A percentile compares a stretch with the other conserved stretches of the same genome.
These are phyloP conservation scores for Microbotryomycetes sp. DNA, from an alignment of 1,284 basidiomycete species.

Conservation along the genomic window DNA sequence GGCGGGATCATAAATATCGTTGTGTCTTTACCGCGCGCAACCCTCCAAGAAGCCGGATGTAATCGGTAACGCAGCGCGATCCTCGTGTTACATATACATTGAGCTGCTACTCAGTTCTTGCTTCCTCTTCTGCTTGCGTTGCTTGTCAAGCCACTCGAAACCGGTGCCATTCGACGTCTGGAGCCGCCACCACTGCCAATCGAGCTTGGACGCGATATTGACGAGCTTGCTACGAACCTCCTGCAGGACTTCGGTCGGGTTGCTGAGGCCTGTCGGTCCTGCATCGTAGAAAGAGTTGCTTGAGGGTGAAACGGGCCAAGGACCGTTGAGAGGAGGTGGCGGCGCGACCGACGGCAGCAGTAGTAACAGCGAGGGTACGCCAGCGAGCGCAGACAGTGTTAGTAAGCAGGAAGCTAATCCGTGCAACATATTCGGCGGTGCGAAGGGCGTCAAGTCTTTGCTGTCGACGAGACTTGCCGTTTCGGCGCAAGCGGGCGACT, in stretches of 20 bases:
- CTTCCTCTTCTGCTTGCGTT: slow-evolving; percentile 9
- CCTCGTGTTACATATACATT: slow-evolving; percentile 12
- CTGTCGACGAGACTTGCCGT: neutral
- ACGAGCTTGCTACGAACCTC: slow-evolving; percentile 4
- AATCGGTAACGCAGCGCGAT: too few relatives aligned
- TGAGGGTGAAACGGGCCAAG: slow-evolving; percentile 9
- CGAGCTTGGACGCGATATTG: slow-evolving; percentile 1
- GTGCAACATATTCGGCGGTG: slow-evolving; percentile 26
- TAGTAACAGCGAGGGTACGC: slow-evolving; percentile 5
- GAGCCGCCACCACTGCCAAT: slow-evolving; percentile 25
- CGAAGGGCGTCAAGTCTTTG: slow-evolving; percentile 7
- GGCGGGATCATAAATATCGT: too few relatives aligned
- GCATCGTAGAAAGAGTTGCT: slow-evolving; percentile 14
- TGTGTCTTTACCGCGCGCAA: too few relatives aligned
- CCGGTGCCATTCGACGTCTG: slow-evolving; percentile 9
- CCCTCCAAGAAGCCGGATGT: too few relatives aligned
- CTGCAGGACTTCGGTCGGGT: slow-evolving; percentile 12
- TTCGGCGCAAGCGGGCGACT: neutral
- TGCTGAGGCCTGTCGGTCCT: slow-evolving; percentile 14
- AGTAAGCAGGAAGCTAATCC: slow-evolving; percentile 23
- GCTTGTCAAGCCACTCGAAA: slow-evolving; percentile 24
- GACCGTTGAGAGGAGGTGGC: slow-evolving; percentile 26
- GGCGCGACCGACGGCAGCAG: slow-evolving; percentile 20
- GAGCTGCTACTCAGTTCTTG: slow-evolving; percentile 16
- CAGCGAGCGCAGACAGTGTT: slow-evolving; percentile 10